Evolutionary conservation across 192 early-diverging fungal genomes (phyloP), one percentile per base, ranked within the genome.

Genomic region (Dissophora ornata): DNA sequence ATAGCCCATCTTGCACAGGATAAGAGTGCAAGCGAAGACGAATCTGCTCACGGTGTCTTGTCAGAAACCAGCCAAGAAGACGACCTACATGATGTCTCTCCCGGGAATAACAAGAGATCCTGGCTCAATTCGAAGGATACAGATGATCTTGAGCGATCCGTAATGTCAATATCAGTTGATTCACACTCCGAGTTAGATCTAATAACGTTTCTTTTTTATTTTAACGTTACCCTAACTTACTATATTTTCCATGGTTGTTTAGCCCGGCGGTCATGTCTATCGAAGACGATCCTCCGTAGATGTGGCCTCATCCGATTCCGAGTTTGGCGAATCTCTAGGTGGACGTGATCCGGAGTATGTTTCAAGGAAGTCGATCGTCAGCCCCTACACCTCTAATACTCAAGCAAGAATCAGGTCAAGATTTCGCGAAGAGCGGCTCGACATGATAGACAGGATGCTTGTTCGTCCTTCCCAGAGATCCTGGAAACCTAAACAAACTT

Each of bases 401-500:
- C n/a, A n/a, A n/a, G n/a, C n/a, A n/a, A n/a, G n/a, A n/a, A n/a
- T n/a, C n/a, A n/a, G n/a, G n/a, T n/a, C n/a, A n/a, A n/a, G n/a
- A 44, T 38, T 53, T 7, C 47, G 50, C 0, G 49, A 33, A 9
- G 57, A 69, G 28, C 46, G 57, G 6, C 36, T 42, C 22, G 68
- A 70, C 40, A 51, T 70, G 58, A 70, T 70, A 7, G 68, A 70
- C 44, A 46, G 68, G 15, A 70, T 70, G 68, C 54, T 44, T n/a
- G 68, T 70, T 19, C 57, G 68, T 0, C 18, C 57, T 30, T 49
- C 58, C 18, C n/a, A 10, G 0, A 52, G 41, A 15, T 16, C 55
- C 13, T 55, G 13, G 16, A 26, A 25, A 0, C 30, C 21, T 32
- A 54, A 22, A 24, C 32, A 32, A 51, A 15, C n/a, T n/a, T 51